Conservation (phyloP, 2,329 filamentous ascomycete genomes). For the Exophiala aquamarina region DNA sequence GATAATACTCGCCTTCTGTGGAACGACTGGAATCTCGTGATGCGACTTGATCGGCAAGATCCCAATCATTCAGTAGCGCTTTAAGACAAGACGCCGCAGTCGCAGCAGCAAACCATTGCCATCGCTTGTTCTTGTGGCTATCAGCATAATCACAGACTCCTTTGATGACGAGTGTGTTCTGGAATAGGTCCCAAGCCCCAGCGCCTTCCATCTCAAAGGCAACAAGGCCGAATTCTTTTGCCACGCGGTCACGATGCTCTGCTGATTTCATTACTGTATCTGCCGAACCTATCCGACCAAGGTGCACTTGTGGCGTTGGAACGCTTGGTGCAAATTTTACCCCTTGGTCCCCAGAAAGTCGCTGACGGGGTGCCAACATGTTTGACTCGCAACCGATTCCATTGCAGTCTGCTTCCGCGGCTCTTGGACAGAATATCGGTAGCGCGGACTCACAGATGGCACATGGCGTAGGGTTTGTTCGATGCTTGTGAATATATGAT, state of each 20-base stretch:
- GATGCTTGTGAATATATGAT: constrained; percentile 5
- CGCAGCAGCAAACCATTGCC: constrained; percentile 23
- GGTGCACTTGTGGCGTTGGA: constrained; percentile 31
- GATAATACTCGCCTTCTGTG: background rate
- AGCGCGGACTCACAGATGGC: background rate
- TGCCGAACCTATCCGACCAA: constrained; percentile 42
- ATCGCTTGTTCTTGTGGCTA: constrained; percentile 24
- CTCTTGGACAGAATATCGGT: background rate
- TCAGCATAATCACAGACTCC: constrained; percentile 28
- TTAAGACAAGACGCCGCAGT: constrained; percentile 22
- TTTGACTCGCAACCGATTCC: constrained; percentile 19
- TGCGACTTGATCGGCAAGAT: background rate
- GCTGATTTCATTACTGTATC: constrained; percentile 44
- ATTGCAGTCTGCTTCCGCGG: constrained; percentile 12
- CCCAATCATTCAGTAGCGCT: constrained; percentile 17
- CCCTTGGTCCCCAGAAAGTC: constrained; percentile 19
- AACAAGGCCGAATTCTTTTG: constrained; percentile 23
- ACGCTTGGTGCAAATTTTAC: constrained; percentile 9
- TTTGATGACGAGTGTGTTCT: constrained; percentile 22
- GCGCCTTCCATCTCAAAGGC: constrained; percentile 30
- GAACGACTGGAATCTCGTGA: background rate
- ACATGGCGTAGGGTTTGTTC: background rate
- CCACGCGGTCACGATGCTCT: constrained; percentile 36
- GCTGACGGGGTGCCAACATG: constrained; percentile 13
- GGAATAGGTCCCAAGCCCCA: constrained; percentile 23